Conservation (phyloP, 2,329 filamentous ascomycete genomes). For the Fusarium sp. region DNA sequence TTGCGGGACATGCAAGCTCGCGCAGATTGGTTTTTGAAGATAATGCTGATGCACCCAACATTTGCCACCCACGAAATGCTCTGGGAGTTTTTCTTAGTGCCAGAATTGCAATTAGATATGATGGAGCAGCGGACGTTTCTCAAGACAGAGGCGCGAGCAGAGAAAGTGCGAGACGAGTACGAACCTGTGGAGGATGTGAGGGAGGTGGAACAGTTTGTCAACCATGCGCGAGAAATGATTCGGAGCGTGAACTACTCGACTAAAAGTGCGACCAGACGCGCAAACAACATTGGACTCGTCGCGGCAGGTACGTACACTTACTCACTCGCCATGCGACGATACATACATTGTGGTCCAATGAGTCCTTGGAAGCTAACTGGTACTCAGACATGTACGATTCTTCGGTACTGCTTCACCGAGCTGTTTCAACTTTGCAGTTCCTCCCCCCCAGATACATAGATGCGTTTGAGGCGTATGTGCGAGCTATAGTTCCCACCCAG, state of each 20-base stretch:
- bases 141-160: constrained; percentile 85
- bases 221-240: constrained; percentile 90
- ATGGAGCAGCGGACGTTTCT: constrained; percentile 89
- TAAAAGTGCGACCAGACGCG: constrained; percentile 83
- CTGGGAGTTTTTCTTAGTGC: constrained; percentile 98
- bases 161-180: constrained; percentile 90
- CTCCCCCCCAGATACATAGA: constrained; percentile 76
- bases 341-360: constrained; percentile 10
- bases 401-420: constrained; percentile 66
- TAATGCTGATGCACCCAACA: constrained; percentile 88
- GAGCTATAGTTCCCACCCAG: constrained; percentile 74
- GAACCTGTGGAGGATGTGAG: constrained; percentile 84
- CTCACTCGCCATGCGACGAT: not conserved
- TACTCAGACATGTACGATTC: constrained; percentile 77
- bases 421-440: constrained; percentile 70
- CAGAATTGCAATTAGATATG: constrained; percentile 89
- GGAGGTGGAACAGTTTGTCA: constrained; percentile 93
- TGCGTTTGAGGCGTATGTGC: constrained; percentile 80
- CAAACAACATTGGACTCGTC: constrained; percentile 78
- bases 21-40: constrained; percentile 89
- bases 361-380: constrained; percentile 47
- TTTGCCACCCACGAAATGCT: constrained; percentile 96
- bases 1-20: constrained; percentile 88
- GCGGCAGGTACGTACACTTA: constrained; percentile 64
- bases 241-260: constrained; percentile 86